Base-by-base conservation (phyloP, 495 filamentous ascomycete genomes). In the Podospora pseudoanserina region DNA sequence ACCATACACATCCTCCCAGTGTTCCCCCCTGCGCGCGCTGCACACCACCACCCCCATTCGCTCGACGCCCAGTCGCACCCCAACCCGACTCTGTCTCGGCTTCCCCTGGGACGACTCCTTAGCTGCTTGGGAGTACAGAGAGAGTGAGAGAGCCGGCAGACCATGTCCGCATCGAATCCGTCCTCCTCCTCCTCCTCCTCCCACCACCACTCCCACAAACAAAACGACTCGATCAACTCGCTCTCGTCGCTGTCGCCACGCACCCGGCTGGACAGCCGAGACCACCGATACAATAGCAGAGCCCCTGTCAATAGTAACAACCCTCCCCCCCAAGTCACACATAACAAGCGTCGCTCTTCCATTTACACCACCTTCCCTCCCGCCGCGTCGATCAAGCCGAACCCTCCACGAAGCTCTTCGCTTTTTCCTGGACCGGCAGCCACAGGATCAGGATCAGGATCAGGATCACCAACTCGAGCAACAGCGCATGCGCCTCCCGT, bases 351-450 rank as follows among this genome's bases (percentile, higher is more conserved):
- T 58, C 34, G 63, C 61, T 57, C 34, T 67, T 66, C 70, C 23
- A 23, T 1, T 16, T 64, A 70, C 65, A 60, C 69, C 54, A 67
- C 71, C 34, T 72, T 73, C 67, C 68, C 73, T 34, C 61, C 71
- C n/a, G 18, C 55, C 63, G 39, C 39, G 39, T 49, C 39, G 39
- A 5, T 49, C 9, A 49, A 49, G 9, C 26, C 67, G 13, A 67
- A 68, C 63, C 75, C 70, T 54, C 79, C 76, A 49, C 77, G 79
- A 65, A 74, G 72, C 3, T 77, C 79, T 65, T 79, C 77, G 27
- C 76, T 81, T 18, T n/a, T 3, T 27, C 66, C 70, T 68, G 71
- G 71, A 68, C 77, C 62, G 32, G 63, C 55, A 57, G 75, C 70
- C 76, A 76, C 64, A 28, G 59, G 30, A 61, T 61, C 18, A 30